Evolutionary conservation across 352 stramenopile genomes (phyloP).

Genomic region (Chrysophaeum taylorii): DNA sequence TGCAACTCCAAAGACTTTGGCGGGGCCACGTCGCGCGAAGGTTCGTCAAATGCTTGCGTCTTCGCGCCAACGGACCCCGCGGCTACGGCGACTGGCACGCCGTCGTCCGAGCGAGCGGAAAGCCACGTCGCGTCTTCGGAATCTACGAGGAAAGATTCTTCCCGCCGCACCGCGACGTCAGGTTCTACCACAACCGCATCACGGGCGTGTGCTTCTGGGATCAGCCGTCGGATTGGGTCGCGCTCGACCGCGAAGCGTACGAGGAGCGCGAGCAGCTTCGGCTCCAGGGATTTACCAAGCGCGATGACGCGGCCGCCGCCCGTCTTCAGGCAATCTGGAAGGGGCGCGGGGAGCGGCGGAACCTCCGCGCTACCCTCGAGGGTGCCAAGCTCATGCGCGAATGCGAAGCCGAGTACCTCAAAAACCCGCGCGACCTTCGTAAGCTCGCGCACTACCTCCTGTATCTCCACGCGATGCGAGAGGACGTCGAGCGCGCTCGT

Average conservation of each 20-base stretch:
- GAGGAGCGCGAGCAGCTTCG: constrained; percentile 16
- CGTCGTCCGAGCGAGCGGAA: not conserved
- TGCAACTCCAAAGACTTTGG: constrained; percentile 12
- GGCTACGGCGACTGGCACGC: constrained; percentile 10
- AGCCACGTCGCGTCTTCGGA: not conserved
- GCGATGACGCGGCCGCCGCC: constrained; percentile 13
- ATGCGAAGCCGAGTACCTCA: constrained; percentile 18
- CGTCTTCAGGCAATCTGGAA: constrained; percentile 18
- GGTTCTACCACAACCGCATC: constrained; percentile 26
- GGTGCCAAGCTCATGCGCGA: constrained; percentile 23
- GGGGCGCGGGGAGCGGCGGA: not conserved
- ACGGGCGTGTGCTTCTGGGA: constrained; percentile 22
- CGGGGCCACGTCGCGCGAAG: constrained; percentile 22
- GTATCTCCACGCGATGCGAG: constrained; percentile 18
- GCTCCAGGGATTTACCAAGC: constrained; percentile 16
- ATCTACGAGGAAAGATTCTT: constrained; percentile 27
- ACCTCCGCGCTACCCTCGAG: constrained; percentile 7
- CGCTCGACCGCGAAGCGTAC: constrained; percentile 6
- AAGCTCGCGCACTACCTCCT: constrained; percentile 26
- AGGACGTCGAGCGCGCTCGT: constrained; percentile 20
- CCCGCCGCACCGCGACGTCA: constrained; percentile 20
- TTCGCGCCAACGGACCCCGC: constrained; percentile 1
- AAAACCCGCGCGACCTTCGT: constrained; percentile 13
- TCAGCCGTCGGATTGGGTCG: constrained; percentile 15
- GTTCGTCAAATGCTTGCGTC: not conserved